These are phyloP conservation scores for Aspergillus nanangensis DNA, from an alignment of 495 filamentous ascomycete genomes.

Conservation along the genomic window DNA sequence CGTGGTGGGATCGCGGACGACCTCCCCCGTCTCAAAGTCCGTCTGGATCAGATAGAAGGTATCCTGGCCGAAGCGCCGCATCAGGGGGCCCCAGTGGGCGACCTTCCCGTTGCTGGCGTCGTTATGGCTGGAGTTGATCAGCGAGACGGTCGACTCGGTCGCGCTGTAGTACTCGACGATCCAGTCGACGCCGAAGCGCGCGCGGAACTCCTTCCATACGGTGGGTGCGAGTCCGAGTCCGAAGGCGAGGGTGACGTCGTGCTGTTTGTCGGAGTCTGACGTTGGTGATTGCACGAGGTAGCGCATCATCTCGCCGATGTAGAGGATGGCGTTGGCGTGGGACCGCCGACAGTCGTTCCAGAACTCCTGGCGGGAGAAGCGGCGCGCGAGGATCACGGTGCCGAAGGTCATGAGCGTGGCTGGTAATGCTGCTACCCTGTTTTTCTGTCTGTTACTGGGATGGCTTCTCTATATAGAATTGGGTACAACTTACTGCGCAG, in stretches of 20 bases:
- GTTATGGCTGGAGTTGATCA: background rate
- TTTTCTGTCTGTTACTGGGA: background rate
- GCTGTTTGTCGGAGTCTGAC: background rate
- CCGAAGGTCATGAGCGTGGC: background rate
- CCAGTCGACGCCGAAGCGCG: background rate
- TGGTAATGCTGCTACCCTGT: background rate
- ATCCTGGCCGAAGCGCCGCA: background rate
- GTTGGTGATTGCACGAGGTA: conserved; percentile 1
- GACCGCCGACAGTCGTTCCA: conserved; percentile 4
- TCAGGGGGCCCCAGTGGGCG: conserved; percentile 1
- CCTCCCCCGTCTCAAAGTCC: background rate
- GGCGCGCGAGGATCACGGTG: conserved; percentile 5
- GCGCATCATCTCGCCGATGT: conserved; percentile 6
- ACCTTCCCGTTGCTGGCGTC: background rate
- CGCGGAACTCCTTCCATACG: conserved; percentile 1
- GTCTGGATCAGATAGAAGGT: background rate
- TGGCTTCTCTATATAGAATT: background rate
- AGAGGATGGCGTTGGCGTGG: conserved; percentile 4
- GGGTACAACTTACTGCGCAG: conserved; percentile 3
- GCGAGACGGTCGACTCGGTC: background rate
- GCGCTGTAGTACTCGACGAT: conserved; percentile 3
- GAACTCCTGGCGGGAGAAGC: conserved; percentile 3
- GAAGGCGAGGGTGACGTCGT: background rate
- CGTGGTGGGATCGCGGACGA: background rate
- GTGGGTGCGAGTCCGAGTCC: background rate